These are phyloP conservation scores for Chlorella sp. DNA, from an alignment of 139 green algal species.

Conservation along the genomic window DNA sequence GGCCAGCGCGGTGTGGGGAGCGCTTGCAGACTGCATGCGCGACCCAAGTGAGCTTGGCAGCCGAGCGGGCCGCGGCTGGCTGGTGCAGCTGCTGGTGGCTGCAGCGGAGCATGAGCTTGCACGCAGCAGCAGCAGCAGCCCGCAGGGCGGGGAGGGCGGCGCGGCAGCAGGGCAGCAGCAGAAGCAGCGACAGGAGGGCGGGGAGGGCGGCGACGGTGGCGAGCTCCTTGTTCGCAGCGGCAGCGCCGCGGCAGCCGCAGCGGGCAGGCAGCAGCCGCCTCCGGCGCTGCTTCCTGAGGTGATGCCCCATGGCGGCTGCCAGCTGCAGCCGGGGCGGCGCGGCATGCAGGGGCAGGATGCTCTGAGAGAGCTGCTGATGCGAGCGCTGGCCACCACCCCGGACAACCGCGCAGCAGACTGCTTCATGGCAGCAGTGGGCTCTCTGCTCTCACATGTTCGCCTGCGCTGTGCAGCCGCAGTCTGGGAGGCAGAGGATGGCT, in stretches of 20 bases:
- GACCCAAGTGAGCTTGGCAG: slow-evolving; percentile 29
- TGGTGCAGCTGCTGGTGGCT: slow-evolving; percentile 35
- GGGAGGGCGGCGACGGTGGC: neutral
- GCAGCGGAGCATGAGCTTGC: slow-evolving; percentile 20
- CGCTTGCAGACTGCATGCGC: slow-evolving; percentile 28
- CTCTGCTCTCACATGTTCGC: slow-evolving; percentile 20
- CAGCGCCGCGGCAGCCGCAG: neutral
- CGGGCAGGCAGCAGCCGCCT: neutral
- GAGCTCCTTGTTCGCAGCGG: neutral
- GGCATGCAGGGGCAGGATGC: slow-evolving; percentile 22
- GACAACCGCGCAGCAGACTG: slow-evolving; percentile 28
- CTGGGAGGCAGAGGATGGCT: neutral
- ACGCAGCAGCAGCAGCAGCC: neutral
- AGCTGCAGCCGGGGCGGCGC: slow-evolving; percentile 25
- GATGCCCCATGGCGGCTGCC: neutral
- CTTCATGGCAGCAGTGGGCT: slow-evolving; percentile 38
- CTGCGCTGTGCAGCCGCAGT: slow-evolving; percentile 10
- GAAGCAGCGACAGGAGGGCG: neutral
- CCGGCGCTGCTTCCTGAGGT: slow-evolving; percentile 34
- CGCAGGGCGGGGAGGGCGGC: neutral
- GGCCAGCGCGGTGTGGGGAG: slow-evolving; percentile 14
- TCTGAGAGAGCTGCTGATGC: slow-evolving; percentile 33
- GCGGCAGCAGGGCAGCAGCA: neutral
- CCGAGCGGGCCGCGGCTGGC: slow-evolving; percentile 31
- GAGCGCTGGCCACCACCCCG: slow-evolving; percentile 25